These are phyloP conservation scores for Phanerochaete sordida DNA, from an alignment of 768 basidiomycete genomes.

Conservation along the genomic window DNA sequence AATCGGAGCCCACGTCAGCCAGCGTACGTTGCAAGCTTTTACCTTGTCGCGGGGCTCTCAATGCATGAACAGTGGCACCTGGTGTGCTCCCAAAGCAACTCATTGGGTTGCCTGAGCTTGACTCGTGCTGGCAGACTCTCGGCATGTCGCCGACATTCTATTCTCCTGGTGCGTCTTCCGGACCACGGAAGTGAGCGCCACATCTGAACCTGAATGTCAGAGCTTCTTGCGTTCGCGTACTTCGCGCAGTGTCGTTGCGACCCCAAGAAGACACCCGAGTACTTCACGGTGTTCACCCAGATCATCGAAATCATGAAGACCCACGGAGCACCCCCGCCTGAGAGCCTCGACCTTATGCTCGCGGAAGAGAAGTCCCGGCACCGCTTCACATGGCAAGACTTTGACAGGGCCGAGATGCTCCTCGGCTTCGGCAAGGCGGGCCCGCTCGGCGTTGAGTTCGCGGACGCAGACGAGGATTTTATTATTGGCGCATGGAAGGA, in stretches of 20 bases:
- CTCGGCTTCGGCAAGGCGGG: constrained; percentile 70
- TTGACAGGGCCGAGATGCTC: constrained; percentile 39
- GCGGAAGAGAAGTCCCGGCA: constrained; percentile 59
- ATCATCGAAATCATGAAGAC: constrained; percentile 50
- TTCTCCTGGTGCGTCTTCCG: constrained; percentile 48
- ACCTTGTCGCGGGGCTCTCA: background rate
- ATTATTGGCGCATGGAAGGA: constrained; percentile 67
- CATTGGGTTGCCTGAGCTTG: constrained; percentile 36
- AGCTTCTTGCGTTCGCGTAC: constrained; percentile 75
- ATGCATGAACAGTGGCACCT: constrained; percentile 43
- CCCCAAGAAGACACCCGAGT: constrained; percentile 54
- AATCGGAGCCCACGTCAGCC: constrained; percentile 74
- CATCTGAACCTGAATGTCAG: constrained; percentile 31
- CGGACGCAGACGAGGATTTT: constrained; percentile 47
- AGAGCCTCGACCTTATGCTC: constrained; percentile 53
- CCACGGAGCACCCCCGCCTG: constrained; percentile 42
- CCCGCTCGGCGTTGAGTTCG: constrained; percentile 63
- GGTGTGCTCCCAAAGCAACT: constrained; percentile 43
- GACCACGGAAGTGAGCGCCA: background rate
- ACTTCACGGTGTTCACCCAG: constrained; percentile 57
- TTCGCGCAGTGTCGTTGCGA: constrained; percentile 80
- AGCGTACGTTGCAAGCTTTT: constrained; percentile 48
- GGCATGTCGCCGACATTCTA: constrained; percentile 68
- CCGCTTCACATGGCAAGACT: constrained; percentile 59
- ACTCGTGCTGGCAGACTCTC: constrained; percentile 42